A percentile compares a stretch with the other conserved stretches of the same genome.
phyloP scores from a whole-genome alignment of 225 moss, liverwort and hornwort genomes.

The Polytrichum formosum region DNA sequence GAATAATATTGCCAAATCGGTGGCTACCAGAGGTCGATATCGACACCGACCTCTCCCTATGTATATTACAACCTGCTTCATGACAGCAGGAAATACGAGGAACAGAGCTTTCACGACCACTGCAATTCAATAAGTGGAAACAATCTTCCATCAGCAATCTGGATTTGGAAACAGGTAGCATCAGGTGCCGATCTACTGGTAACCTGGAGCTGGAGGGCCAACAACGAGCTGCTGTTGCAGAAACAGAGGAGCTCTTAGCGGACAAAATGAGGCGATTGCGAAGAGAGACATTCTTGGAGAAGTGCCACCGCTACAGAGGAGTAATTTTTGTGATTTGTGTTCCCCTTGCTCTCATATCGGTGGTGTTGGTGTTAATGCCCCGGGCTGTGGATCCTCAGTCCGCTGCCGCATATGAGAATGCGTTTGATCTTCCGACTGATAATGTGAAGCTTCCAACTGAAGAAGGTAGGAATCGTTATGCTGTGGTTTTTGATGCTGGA shows the following conservation, averaged over 20 bases:
- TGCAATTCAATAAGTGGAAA: too few relatives aligned
- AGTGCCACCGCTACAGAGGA: constrained; percentile 82
- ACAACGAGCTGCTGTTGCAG: constrained; percentile 22
- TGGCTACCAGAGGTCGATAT: too few relatives aligned
- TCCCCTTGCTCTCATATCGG: constrained; percentile 73
- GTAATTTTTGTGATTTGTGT: constrained; percentile 84
- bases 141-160: constrained; percentile 17
- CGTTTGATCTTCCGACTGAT: constrained; percentile 49
- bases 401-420: constrained; percentile 22
- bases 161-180: constrained; percentile 33
- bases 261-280: constrained; percentile 84
- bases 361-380: constrained; percentile 89
- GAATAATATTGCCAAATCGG: too few relatives aligned
- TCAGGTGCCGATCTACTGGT: constrained; percentile 37
- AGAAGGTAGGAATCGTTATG: constrained; percentile 55
- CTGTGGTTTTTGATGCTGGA: constrained; percentile 92
- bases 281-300: constrained; percentile 80
- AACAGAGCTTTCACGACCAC: too few relatives aligned
- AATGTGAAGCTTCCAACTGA: constrained; percentile 17
- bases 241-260: constrained; percentile 23
- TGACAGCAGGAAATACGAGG: too few relatives aligned
- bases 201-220: constrained; percentile 48
- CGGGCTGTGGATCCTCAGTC: constrained; percentile 48
- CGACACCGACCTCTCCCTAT: too few relatives aligned
- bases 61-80: too few relatives aligned